Conservation (phyloP, 2,329 filamentous ascomycete species). For the Sphaceloma murrayae region DNA sequence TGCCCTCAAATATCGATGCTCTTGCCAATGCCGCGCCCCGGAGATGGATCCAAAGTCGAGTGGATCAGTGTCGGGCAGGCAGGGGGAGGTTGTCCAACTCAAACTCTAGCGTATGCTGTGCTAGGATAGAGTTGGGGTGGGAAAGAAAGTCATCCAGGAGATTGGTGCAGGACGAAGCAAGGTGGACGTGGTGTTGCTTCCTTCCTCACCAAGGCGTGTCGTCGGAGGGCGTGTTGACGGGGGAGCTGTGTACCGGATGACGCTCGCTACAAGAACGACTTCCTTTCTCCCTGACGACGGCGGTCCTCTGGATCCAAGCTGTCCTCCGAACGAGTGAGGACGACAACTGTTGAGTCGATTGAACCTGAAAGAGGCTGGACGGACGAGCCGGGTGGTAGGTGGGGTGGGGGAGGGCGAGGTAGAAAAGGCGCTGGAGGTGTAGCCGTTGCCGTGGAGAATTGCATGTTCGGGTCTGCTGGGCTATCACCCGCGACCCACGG, state of each 20-base stretch:
- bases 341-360: conserved; percentile 14
- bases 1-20: conserved; percentile 9
- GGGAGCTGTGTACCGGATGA: not conserved
- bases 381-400: not conserved
- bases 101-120: conserved; percentile 14
- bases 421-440: conserved; percentile 13
- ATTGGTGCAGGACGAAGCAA: conserved; percentile 9
- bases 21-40: conserved; percentile 1
- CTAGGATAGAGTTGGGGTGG: conserved; percentile 11
- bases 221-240: not conserved
- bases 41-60: not conserved
- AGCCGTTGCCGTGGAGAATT: conserved; percentile 16
- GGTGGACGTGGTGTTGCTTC: not conserved
- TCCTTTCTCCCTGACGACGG: conserved; percentile 14
- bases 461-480: not conserved
- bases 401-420: conserved; percentile 12
- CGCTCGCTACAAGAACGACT: conserved; percentile 13
- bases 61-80: conserved; percentile 6
- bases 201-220: conserved; percentile 4
- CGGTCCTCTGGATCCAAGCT: conserved; percentile 5
- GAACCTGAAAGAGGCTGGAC: conserved; percentile 13
- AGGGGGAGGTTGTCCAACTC: conserved; percentile 9
- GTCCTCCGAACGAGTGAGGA: conserved; percentile 16
- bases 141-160: conserved; percentile 6
- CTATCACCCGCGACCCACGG: conserved; percentile 12